Evolutionary conservation across 345 rosid genomes (phyloP), one percentile per base, ranked within the genome.

Genomic region (Populus tremula): DNA sequence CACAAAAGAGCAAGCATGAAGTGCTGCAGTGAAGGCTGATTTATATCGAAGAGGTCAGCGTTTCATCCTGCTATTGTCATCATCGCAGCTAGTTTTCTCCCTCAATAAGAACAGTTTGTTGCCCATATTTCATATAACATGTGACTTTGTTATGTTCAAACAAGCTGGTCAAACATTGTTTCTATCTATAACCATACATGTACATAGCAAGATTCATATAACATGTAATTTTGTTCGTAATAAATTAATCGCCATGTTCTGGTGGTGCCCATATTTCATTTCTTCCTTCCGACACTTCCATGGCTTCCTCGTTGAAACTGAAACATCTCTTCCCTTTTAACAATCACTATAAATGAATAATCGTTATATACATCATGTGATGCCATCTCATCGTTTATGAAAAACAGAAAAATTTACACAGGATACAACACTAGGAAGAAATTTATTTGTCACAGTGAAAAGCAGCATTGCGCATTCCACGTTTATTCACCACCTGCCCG

Each of bases 21-120:
- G 54, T 65, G 53, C 50, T 38, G 41, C 36, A 45, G 18, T 49
- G 38, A 41, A 66, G 76, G 75, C 67, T n/a, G 38, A 69, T 43
- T 54, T 66, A 11, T 11, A 39, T 47, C 29, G 23, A 20, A 20
- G 64, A 16, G 8, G 71, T 63, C 33, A 49, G 80, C 64, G 54
- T 29, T 70, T 39, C 59, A 47, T 77, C 61, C 38, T 47, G 29
- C 5, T 9, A 41, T 41, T 45, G 36, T 49, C 21, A 47, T 31
- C 25, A 31, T 39, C 45, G n/a, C 11, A 33, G 59, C 10, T 5
- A 18, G 16, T 50, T 50, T 76, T 27, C 70, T 62, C 31, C 2
- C 7, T 7, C 13, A 18, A 8, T 41, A 20, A 13, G n/a, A n/a
- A 6, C 47, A 63, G 54, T 8, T 17, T 18, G 9, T 41, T 43